Base-by-base conservation (phyloP, 768 basidiomycete genomes). In the Filobasidium floriforme region DNA sequence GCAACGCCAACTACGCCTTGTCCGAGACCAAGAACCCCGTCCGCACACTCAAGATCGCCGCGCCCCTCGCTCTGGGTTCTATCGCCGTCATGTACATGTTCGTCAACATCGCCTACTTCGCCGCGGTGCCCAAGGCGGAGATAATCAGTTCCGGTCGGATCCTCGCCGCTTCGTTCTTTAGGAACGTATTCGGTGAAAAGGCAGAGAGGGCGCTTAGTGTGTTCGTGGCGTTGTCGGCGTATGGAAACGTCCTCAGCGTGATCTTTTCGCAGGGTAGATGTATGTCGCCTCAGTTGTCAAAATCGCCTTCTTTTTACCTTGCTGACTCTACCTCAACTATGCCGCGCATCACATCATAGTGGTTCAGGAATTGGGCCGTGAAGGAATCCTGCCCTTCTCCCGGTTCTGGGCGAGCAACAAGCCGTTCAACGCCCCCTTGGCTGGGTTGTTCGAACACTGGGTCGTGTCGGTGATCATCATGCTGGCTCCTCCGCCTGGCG, bases 81-180 rank as follows among this genome's bases (percentile, higher is more conserved):
- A 85, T 88, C n/a, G 81, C 84, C 0, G 68, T 82, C 0, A 81
- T 86, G 6, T 89, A 89, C 70, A 54, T 89, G 40, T 79, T 84
- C 12, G 84, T 87, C 62, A 88, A 88, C 69, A 71, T 89, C 9
- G 87, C 88, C 6, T 90, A 89, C 74, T 88, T 88, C 71, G 84
- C 86, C 0, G 89, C 85, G 4, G 86, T 89, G 2, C 85, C 86
- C 12, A 88, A 86, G 73, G 78, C 80, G 7, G 87, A 89, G 67
- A 88, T 90, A 49, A 73, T 87, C 1, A 80, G 77, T n/a, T 85
- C 87, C 44, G 81, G 84, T 1, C 80, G 84, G 22, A 85, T 88
- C 60, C 83, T 87, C n/a, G 89, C 86, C 1, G 87, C 88, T 0
- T 73, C 89, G 40, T 89, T 88, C 77, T 89, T 90, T 73, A 82